Evolutionary conservation across 495 filamentous ascomycete species (phyloP).

Genomic region (Peziza echinospora): DNA sequence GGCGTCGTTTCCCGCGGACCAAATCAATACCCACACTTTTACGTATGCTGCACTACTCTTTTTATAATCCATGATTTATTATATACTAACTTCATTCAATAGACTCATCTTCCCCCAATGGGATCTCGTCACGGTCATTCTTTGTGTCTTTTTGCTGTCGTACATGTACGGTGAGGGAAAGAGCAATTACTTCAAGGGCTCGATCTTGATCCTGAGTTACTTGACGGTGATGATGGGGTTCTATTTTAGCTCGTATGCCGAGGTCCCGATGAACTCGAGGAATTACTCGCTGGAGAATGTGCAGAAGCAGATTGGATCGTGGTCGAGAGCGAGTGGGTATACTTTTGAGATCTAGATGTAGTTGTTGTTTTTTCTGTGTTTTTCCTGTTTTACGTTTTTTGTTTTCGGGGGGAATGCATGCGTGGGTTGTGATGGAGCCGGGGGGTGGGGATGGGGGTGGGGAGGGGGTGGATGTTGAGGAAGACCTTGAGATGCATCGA

Average conservation of each 20-base stretch:
- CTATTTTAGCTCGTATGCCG: conserved; percentile 37
- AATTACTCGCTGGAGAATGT: too few species aligned
- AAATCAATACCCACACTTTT: conserved; percentile 61
- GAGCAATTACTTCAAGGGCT: conserved; percentile 82
- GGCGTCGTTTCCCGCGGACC: conserved; percentile 27
- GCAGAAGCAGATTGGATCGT: neutral
- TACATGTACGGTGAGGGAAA: conserved; percentile 99
- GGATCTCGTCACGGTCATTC: conserved; percentile 95
- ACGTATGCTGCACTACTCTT: conserved; percentile 23
- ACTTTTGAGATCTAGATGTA: neutral
- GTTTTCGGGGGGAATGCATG: too few species aligned
- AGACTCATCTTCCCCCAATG: conserved; percentile 94
- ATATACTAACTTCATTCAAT: conserved; percentile 2
- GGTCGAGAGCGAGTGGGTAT: neutral
- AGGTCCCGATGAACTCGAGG: neutral
- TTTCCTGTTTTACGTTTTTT: too few species aligned
- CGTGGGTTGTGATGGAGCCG: too few species aligned
- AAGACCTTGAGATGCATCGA: too few species aligned
- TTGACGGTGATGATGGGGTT: conserved; percentile 81
- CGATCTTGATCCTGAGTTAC: conserved; percentile 82
- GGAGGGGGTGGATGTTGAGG: too few species aligned
- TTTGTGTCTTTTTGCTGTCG: conserved; percentile 90
- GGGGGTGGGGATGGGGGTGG: too few species aligned
- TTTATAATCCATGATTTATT: neutral
- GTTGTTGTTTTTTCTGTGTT: neutral